Percentiles rank a stretch among this genome's conserved stretches.
Conservation (phyloP, 2,329 filamentous ascomycete species). For the Didymella pomorum region DNA sequence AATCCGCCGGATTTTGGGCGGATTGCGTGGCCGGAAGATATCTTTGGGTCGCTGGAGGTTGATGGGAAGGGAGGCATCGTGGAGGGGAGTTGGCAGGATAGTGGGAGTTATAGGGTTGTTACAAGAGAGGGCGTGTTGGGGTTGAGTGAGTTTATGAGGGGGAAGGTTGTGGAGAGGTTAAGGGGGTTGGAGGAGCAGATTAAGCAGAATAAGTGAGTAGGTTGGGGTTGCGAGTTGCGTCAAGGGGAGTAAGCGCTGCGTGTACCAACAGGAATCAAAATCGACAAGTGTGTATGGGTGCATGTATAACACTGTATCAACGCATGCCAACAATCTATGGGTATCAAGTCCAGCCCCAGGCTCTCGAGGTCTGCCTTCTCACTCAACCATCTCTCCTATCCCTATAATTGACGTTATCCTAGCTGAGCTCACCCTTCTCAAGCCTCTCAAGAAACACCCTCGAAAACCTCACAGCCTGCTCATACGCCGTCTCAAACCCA, state of each 20-base stretch:
- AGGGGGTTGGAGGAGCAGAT: slow-evolving; percentile 33
- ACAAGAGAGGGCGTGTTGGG: slow-evolving; percentile 65
- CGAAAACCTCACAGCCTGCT: slow-evolving; percentile 81
- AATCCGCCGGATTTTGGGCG: slow-evolving; percentile 69
- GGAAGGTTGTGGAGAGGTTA: slow-evolving; percentile 32
- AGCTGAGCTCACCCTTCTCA: slow-evolving; percentile 47
- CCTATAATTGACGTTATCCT: too few relatives aligned
- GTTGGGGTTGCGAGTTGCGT: background rate
- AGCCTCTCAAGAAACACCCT: slow-evolving; percentile 75
- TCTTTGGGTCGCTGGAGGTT: slow-evolving; percentile 70
- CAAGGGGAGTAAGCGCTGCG: too few relatives aligned
- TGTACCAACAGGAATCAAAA: background rate
- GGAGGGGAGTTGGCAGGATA: slow-evolving; percentile 66
- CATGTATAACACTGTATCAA: background rate
- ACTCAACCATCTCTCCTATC: too few relatives aligned
- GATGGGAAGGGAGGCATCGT: slow-evolving; percentile 66
- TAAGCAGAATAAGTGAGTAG: slow-evolving; percentile 16
- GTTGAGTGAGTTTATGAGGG: slow-evolving; percentile 35
- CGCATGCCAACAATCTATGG: slow-evolving; percentile 11
- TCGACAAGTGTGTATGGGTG: background rate
- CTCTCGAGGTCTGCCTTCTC: background rate
- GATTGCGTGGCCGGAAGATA: slow-evolving; percentile 72
- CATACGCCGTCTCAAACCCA: slow-evolving; percentile 85
- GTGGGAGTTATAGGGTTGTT: slow-evolving; percentile 68
- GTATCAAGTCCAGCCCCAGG: slow-evolving; percentile 28